These are phyloP conservation scores for Alternaria infectoria DNA, from an alignment of 2,329 filamentous ascomycete species.

Conservation along the genomic window DNA sequence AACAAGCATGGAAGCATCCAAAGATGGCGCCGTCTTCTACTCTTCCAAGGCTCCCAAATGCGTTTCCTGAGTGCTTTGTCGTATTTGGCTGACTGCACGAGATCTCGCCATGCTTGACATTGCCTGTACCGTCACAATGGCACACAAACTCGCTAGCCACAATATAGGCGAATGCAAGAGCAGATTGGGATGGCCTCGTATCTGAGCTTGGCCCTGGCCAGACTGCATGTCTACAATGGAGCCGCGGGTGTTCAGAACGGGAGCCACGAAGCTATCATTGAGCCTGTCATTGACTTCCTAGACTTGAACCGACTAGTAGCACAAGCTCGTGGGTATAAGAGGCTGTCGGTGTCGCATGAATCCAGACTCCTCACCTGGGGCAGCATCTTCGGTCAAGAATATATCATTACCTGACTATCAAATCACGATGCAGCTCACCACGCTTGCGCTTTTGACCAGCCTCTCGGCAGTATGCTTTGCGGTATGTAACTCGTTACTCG, in stretches of 20 bases:
- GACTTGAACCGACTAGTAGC: background rate
- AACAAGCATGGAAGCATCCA: background rate
- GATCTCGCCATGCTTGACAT: background rate
- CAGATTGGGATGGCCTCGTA: slow-evolving; percentile 16
- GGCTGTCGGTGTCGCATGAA: background rate
- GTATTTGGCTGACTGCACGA: background rate
- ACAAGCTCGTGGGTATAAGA: slow-evolving; percentile 13
- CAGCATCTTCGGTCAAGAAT: background rate
- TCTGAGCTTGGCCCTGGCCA: slow-evolving; percentile 10
- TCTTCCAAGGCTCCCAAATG: background rate
- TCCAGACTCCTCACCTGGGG: background rate
- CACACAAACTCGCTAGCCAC: slow-evolving; percentile 3
- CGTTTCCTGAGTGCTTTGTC: background rate
- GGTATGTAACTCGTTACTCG: slow-evolving; percentile 13
- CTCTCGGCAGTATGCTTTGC: slow-evolving; percentile 24
- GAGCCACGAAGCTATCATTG: background rate
- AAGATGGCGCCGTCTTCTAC: background rate
- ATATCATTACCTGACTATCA: background rate
- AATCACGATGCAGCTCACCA: slow-evolving; percentile 27
- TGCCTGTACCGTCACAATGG: background rate
- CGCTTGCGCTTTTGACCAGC: slow-evolving; percentile 16
- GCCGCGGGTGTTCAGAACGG: background rate
- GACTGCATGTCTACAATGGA: slow-evolving; percentile 4
- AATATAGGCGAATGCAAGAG: slow-evolving; percentile 15
- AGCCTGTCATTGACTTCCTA: background rate